A percentile compares a stretch with the other conserved stretches of the same genome.
Evolutionary conservation across 208 protist genomes (phyloP).

Genomic region (Crithidia mellificae): DNA sequence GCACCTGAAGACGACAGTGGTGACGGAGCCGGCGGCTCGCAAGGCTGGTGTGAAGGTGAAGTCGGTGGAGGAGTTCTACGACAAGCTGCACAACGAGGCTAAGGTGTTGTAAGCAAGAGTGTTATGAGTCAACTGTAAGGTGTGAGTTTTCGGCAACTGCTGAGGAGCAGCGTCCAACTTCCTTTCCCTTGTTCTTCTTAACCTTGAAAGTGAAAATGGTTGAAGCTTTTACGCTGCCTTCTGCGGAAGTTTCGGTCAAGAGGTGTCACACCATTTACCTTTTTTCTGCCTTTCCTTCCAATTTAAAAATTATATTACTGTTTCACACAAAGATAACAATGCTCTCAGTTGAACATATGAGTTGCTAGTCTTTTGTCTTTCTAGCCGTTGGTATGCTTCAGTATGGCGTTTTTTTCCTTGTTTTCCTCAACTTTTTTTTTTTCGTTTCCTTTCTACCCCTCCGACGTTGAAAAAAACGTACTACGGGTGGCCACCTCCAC

Average conservation of each 20-base stretch:
- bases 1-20: slow-evolving; percentile 55
- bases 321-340: no score
- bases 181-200: not conserved
- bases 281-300: not conserved
- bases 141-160: no score
- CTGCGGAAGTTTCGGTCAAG: no score
- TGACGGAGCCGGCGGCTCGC: slow-evolving; percentile 81
- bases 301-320: not conserved
- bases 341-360: no score
- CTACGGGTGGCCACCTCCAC: not conserved
- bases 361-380: no score
- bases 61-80: slow-evolving; percentile 88
- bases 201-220: no score
- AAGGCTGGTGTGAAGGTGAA: slow-evolving; percentile 92
- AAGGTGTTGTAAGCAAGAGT: slow-evolving; percentile 68
- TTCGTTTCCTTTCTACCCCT: not conserved
- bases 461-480: not conserved
- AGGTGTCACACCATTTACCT: not conserved
- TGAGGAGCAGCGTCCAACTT: no score
- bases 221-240: not conserved
- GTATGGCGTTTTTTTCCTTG: no score
- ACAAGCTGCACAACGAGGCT: slow-evolving; percentile 92
- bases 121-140: no score
- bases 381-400: no score
- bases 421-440: no score